phyloP scores from a whole-genome alignment of 768 basidiomycete genomes.

The Collybia sordida region DNA sequence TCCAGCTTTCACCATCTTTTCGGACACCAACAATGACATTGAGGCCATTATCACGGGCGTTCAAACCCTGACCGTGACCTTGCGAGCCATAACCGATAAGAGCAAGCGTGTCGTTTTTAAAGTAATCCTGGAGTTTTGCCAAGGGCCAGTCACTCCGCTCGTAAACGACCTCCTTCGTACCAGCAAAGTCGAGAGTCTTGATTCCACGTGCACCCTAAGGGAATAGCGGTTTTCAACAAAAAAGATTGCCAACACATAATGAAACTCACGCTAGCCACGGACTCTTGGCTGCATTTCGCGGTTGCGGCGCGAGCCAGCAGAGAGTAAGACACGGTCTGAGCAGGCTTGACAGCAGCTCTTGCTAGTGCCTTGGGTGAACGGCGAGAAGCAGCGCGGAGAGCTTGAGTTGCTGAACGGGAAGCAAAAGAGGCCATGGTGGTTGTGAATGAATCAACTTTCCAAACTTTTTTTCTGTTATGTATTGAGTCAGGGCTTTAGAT shows the following conservation, averaged over 20 bases:
- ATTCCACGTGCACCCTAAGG: constrained; percentile 68
- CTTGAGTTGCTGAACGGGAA: constrained; percentile 61
- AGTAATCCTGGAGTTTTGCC: constrained; percentile 97
- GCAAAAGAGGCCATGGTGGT: constrained; percentile 64
- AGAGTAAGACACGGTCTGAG: constrained; percentile 66
- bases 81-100: constrained; percentile 99
- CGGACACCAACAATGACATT: constrained; percentile 99
- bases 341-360: constrained; percentile 37
- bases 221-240: constrained; percentile 6
- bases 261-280: constrained; percentile 32
- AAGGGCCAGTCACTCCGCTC: constrained; percentile 98
- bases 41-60: constrained; percentile 97
- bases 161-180: constrained; percentile 89
- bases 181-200: constrained; percentile 97
- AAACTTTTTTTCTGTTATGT: constrained; percentile 17
- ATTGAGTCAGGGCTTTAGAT: constrained; percentile 12
- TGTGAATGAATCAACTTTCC: constrained; percentile 6
- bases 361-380: constrained; percentile 55
- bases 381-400: constrained; percentile 65
- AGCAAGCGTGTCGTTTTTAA: constrained; percentile 99
- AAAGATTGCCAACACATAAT: background rate
- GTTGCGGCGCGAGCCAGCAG: constrained; percentile 53
- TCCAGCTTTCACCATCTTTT: constrained; percentile 96
- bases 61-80: constrained; percentile 97
- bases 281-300: constrained; percentile 34